These are phyloP conservation scores for Discostella stelligeroides DNA, from an alignment of 108 stramenopile genomes.

Conservation along the genomic window DNA sequence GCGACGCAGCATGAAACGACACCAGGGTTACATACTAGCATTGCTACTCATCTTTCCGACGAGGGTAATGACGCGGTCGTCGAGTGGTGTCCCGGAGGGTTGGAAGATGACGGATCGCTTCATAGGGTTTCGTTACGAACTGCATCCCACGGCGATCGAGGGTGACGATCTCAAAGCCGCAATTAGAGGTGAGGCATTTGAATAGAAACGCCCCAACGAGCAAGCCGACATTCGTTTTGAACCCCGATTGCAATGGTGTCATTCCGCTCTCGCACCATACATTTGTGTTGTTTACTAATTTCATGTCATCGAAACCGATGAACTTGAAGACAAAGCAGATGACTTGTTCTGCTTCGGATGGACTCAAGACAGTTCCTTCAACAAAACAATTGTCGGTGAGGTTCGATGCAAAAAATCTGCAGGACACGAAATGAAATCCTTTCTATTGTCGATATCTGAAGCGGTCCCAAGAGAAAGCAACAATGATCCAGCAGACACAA, in stretches of 20 bases:
- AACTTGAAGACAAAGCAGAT: slow-evolving; percentile 14
- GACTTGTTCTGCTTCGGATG: slow-evolving; percentile 28
- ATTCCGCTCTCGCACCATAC: slow-evolving; percentile 20
- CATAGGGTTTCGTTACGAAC: slow-evolving; percentile 25
- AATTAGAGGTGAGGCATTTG: slow-evolving; percentile 44
- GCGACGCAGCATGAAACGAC: too few species aligned
- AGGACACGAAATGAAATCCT: too few species aligned
- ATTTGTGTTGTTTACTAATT: too few species aligned
- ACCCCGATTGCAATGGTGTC: slow-evolving; percentile 43
- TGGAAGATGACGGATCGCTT: slow-evolving; percentile 29
- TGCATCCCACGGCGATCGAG: neutral
- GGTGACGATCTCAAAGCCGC: slow-evolving; percentile 6
- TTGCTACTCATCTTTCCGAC: too few species aligned
- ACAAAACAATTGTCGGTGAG: slow-evolving; percentile 20
- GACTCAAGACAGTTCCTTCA: slow-evolving; percentile 14
- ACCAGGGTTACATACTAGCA: too few species aligned
- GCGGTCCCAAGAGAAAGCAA: too few species aligned
- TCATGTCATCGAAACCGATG: neutral
- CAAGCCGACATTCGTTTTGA: slow-evolving; percentile 49
- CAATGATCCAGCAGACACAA: too few species aligned
- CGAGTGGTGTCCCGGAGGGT: slow-evolving; percentile 13
- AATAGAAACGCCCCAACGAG: slow-evolving; percentile 64
- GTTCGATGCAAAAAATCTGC: slow-evolving; percentile 28
- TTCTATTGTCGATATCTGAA: too few species aligned
- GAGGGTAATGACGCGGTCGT: too few species aligned